Evolutionary conservation across 1,284 basidiomycete species (phyloP).

Genomic region (Melampsora occidentalis): DNA sequence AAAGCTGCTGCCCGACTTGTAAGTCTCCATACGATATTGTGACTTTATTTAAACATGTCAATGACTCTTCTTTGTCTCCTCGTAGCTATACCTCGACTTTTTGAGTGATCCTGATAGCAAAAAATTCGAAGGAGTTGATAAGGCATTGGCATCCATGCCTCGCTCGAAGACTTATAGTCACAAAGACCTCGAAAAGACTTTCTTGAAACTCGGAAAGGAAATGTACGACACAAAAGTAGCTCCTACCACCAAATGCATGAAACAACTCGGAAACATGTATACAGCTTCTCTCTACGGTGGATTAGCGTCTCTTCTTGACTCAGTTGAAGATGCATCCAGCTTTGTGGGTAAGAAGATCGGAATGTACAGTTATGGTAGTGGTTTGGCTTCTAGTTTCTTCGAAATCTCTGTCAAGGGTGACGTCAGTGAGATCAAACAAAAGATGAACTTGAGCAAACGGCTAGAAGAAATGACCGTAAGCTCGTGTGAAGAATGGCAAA

Average conservation of each 20-base stretch:
- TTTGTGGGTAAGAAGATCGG: slow-evolving; percentile 76
- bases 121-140: slow-evolving; percentile 68
- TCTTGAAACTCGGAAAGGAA: slow-evolving; percentile 55
- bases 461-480: slow-evolving; percentile 84
- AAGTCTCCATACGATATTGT: slow-evolving; percentile 44
- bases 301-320: slow-evolving; percentile 75
- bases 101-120: slow-evolving; percentile 70
- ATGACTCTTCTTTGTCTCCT: neutral
- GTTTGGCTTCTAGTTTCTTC: slow-evolving; percentile 88
- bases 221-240: slow-evolving; percentile 70
- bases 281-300: slow-evolving; percentile 95
- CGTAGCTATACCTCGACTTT: slow-evolving; percentile 80
- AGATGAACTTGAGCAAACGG: slow-evolving; percentile 73
- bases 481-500: slow-evolving; percentile 79
- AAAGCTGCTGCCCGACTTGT: slow-evolving; percentile 90
- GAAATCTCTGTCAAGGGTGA: slow-evolving; percentile 79
- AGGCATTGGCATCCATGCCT: slow-evolving; percentile 66
- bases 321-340: slow-evolving; percentile 63
- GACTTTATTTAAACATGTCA: neutral
- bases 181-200: slow-evolving; percentile 93
- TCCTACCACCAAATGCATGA: slow-evolving; percentile 69
- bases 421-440: slow-evolving; percentile 71
- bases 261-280: slow-evolving; percentile 96
- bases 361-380: slow-evolving; percentile 91
- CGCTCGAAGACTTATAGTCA: slow-evolving; percentile 76